These are phyloP conservation scores for Chaetomium tenue DNA, from an alignment of 495 filamentous ascomycete genomes.

Conservation along the genomic window DNA sequence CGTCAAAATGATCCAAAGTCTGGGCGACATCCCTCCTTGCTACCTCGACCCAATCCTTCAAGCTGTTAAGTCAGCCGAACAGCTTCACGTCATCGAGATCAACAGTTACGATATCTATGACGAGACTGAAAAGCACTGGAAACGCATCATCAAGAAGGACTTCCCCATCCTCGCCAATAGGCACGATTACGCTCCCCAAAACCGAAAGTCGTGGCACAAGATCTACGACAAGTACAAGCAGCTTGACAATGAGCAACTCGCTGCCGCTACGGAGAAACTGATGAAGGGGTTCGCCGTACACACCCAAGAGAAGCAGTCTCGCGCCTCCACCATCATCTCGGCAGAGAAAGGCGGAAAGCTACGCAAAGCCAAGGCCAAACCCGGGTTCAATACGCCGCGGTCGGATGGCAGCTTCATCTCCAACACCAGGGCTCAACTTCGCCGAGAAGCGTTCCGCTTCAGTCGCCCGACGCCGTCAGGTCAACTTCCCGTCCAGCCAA, in stretches of 20 bases:
- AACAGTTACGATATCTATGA: conserved; percentile 37
- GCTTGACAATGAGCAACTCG: conserved; percentile 50
- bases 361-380: not conserved
- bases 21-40: conserved; percentile 22
- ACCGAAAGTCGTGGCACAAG: conserved; percentile 40
- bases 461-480: conserved; percentile 30
- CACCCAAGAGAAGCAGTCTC: conserved; percentile 34
- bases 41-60: conserved; percentile 29
- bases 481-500: conserved; percentile 23
- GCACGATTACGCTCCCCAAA: conserved; percentile 32
- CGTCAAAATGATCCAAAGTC: conserved; percentile 19
- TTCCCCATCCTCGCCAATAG: conserved; percentile 30
- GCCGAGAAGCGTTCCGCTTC: conserved; percentile 20
- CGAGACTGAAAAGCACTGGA: conserved; percentile 37
- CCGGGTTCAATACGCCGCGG: conserved; percentile 9
- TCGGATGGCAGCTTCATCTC: conserved; percentile 24
- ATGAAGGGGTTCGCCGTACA: conserved; percentile 29
- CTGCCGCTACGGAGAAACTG: conserved; percentile 48
- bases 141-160: conserved; percentile 40
- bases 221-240: conserved; percentile 42
- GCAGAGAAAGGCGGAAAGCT: not conserved
- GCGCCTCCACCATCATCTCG: conserved; percentile 32
- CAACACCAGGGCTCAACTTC: conserved; percentile 22
- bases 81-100: conserved; percentile 41
- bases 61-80: conserved; percentile 33